phyloP scores from a whole-genome alignment of 257 asterid species.

The Solanum habrochaites region DNA sequence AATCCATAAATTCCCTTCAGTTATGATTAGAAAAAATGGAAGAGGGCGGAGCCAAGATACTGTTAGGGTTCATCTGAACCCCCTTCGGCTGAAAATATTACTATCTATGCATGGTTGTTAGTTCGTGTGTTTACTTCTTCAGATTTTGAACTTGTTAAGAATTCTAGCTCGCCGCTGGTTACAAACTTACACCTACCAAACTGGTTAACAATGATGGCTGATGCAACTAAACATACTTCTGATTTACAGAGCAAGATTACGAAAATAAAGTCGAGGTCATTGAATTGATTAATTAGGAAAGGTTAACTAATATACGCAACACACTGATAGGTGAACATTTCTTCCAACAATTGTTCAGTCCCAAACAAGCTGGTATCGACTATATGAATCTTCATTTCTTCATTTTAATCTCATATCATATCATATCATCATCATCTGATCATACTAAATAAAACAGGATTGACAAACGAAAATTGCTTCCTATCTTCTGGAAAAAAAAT shows the following conservation, averaged over 20 bases:
- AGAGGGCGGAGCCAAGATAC: background rate
- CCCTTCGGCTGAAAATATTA: too few relatives aligned
- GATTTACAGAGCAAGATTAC: background rate
- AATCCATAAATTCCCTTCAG: background rate
- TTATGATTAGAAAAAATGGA: background rate
- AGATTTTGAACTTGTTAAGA: background rate
- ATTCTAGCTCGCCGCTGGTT: background rate
- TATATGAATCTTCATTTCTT: background rate
- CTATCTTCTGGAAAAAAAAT: background rate
- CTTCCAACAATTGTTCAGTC: background rate
- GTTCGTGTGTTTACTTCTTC: background rate
- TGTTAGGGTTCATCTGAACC: background rate
- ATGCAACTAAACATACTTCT: background rate
- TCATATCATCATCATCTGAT: background rate
- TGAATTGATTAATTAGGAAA: background rate
- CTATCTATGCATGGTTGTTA: too few relatives aligned
- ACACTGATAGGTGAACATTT: background rate
- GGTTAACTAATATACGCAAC: background rate
- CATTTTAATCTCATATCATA: background rate
- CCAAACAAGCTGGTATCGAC: background rate
- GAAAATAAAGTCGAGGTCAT: background rate
- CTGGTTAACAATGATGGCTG: background rate
- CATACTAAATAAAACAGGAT: background rate
- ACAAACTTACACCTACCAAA: background rate
- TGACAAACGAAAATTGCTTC: background rate